These are phyloP conservation scores for Notholithocarpus densiflorus DNA, from an alignment of 306 rosid species.

Conservation along the genomic window DNA sequence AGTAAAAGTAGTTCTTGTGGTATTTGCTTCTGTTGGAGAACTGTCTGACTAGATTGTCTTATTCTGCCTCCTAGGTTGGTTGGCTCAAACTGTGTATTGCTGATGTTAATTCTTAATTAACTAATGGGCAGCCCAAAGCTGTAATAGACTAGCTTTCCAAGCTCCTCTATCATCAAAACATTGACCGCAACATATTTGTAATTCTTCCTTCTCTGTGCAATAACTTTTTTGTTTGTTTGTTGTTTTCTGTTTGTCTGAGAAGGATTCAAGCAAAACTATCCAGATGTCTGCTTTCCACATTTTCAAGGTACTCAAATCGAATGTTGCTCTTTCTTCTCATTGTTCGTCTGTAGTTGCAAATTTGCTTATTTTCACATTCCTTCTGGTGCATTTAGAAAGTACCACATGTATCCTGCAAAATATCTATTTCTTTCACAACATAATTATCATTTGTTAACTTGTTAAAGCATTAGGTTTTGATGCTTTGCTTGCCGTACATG, in stretches of 20 bases:
- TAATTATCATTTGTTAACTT: background rate
- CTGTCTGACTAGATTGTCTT: background rate
- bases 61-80: slow-evolving; percentile 15
- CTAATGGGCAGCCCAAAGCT: background rate
- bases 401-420: background rate
- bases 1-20: background rate
- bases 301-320: slow-evolving; percentile 63
- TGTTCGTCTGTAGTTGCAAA: background rate
- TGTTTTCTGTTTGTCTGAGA: slow-evolving; percentile 26
- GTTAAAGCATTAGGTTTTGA: background rate
- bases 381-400: background rate
- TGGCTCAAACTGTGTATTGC: background rate
- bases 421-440: background rate
- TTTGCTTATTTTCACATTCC: background rate
- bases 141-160: background rate
- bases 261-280: slow-evolving; percentile 97
- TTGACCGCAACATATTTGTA: slow-evolving; percentile 11
- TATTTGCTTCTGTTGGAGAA: background rate
- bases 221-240: slow-evolving; percentile 12
- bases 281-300: slow-evolving; percentile 95
- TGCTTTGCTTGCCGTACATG: background rate
- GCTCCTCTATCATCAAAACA: background rate
- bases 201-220: slow-evolving; percentile 21
- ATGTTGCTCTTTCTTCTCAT: background rate
- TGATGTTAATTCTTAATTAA: background rate